Evolutionary conservation across 78 protist genomes (phyloP).

Genomic region (Cyanophora paradoxa): DNA sequence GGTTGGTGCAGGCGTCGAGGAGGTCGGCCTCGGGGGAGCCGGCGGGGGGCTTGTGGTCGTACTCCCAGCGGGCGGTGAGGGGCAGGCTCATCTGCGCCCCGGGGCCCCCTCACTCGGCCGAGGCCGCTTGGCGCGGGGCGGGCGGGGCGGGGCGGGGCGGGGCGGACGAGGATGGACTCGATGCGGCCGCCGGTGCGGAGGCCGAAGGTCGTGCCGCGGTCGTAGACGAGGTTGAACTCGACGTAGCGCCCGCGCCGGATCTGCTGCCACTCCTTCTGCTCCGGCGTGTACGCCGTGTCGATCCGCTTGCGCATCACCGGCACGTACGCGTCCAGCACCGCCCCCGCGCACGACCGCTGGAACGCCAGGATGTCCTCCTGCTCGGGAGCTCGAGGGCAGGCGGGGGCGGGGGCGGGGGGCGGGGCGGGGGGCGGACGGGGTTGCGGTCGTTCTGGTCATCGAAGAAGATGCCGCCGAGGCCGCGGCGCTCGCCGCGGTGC

Average conservation of each 20-base stretch:
- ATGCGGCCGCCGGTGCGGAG: constrained; percentile 31
- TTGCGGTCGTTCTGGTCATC: constrained; percentile 38
- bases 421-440: background rate
- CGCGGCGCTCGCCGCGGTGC: constrained; percentile 54
- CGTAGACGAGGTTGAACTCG: constrained; percentile 52
- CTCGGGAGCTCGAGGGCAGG: too few relatives aligned
- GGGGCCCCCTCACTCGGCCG: too few relatives aligned
- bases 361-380: too few relatives aligned
- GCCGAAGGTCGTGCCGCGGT: constrained; percentile 41
- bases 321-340: constrained; percentile 26
- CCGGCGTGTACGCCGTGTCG: constrained; percentile 28
- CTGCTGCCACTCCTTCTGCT: constrained; percentile 51
- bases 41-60: constrained; percentile 3
- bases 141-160: too few relatives aligned
- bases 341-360: background rate
- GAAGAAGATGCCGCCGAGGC: constrained; percentile 57
- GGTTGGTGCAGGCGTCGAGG: constrained; percentile 23
- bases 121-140: too few relatives aligned
- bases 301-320: constrained; percentile 36
- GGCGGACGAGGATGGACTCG: constrained; percentile 54
- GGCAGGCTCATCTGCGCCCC: constrained; percentile 56
- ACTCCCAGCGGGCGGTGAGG: constrained; percentile 46
- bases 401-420: background rate
- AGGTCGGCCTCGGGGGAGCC: constrained; percentile 29
- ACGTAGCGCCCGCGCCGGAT: constrained; percentile 50